Evolutionary conservation across 805 yeast genomes (phyloP), one percentile per base, ranked within the genome.

Genomic region (Barnettozyma salicaria): DNA sequence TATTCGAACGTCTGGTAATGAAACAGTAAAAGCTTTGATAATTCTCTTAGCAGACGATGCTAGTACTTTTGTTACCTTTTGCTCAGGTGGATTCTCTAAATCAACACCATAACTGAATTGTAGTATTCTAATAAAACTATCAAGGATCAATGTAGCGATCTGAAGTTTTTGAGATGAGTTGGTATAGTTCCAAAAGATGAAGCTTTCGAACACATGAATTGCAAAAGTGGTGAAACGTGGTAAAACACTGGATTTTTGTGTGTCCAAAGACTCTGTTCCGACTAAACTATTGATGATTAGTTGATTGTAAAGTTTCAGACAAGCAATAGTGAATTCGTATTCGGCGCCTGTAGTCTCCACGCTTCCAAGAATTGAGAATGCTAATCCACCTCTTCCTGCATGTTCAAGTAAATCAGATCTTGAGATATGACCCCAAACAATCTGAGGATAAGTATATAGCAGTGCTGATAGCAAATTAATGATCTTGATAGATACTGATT

Each of bases 381-480:
- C 75, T 32, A 76, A 59, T 0, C 92, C 89, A 29, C 83, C 85
- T 44, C 74, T 75, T 1, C 77, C 77, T 39, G 72, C 68, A 33
- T 69, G 67, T 11, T 80, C 78, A 1, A 87, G 62, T 20, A 88
- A 61, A 14, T 75, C 70, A 0, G 95, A 80, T 34, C 76, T 75
- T 17, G 76, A 70, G 11, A 90, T 58, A 50, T 80, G 80, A 0
- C 87, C 72, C 96, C 96, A 89, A 4, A 88, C 81, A 39, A 86
- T 66, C 41, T 72, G 68, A 0, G 94, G 75, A 27, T 67, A 72
- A 6, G 74, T 59, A 32, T 63, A 63, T 27, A 65, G 64, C 27
- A 74, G 63, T 13, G 70, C 63, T 2, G 68, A 59, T 21, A 86
- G 60, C 17, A 84, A 69, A 9, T 68, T 56, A 16, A 77, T 49